Evolutionary conservation across 805 yeast species (phyloP), one percentile per base, ranked within the genome.

Genomic region (Candida ipomoeae): DNA sequence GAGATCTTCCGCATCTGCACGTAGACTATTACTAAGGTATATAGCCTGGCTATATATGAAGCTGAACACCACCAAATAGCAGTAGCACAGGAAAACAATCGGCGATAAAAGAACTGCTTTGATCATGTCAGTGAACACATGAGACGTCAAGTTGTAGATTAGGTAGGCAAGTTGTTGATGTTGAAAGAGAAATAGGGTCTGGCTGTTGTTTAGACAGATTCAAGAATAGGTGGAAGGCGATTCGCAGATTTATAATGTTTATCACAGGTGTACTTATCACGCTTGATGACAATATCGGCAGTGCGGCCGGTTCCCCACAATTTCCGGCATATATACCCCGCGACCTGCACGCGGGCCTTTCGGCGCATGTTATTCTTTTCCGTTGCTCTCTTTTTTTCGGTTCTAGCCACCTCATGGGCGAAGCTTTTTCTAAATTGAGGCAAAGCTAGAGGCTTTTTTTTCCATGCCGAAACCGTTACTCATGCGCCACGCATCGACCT

Each of bases 1-100:
- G 10, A 44, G 44, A 32, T 52, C 52, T 33, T 56, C 56, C 10
- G 60, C 34, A 20, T 52, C 53, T 42, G 50, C 54, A 6, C 59
- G 44, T 7, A 44, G n/a, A 6, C 56, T 49, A 35, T 57, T 59
- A 18, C 56, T 29, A 3, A 53, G 18, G 34, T 39, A 47, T 8
- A 7, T 35, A 4, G 49, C 14, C 33, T 15, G 49, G 44, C 43
- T 44, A 35, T 49, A 48, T 11, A 54, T 17, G 20, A 21, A 44
- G 26, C 48, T 37, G 34, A 51, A 40, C 6, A 32, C 23, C 15
- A 50, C 35, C 15, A 52, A 48, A 29, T 39, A 46, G 36, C 48
- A 44, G 49, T 52, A 52, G 33, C 46, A 46, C 18, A 37, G 13
- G 14, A 46, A 21, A 13, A 52, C 26, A 20, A 44, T 6, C 17